Conservation (phyloP, 2,329 filamentous ascomycete genomes). For the Pyrenophora tritici-repentis region DNA sequence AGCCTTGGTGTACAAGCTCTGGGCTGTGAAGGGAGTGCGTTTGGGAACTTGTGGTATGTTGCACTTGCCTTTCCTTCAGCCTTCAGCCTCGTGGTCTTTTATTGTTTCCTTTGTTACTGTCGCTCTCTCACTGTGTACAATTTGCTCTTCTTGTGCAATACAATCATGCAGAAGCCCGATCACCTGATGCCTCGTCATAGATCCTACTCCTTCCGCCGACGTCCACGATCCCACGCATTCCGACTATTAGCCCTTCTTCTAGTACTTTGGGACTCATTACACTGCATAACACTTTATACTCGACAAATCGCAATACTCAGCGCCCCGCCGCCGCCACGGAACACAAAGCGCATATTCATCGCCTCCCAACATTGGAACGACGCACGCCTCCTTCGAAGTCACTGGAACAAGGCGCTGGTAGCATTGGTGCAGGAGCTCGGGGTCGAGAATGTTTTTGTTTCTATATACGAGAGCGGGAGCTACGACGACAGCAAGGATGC, state of each 20-base stretch:
- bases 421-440: conserved; percentile 63
- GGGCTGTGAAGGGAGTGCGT: background rate
- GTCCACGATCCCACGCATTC: conserved; percentile 23
- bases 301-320: conserved; percentile 21
- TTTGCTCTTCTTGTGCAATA: background rate
- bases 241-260: conserved; percentile 27
- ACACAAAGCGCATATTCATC: conserved; percentile 62
- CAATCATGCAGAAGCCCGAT: background rate
- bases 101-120: background rate
- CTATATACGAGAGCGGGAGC: conserved; percentile 70
- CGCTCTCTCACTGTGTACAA: background rate
- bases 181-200: conserved; percentile 22
- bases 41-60: conserved; percentile 1
- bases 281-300: conserved; percentile 25
- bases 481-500: conserved; percentile 70
- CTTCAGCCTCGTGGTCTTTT: background rate
- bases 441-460: conserved; percentile 68
- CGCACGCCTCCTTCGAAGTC: conserved; percentile 61
- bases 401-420: conserved; percentile 67
- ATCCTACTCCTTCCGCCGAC: conserved; percentile 24
- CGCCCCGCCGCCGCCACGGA: conserved; percentile 20
- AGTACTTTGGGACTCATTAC: conserved; percentile 27
- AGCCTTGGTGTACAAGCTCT: background rate
- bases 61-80: background rate
- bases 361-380: conserved; percentile 73